Conservation (phyloP, 2,329 filamentous ascomycete species). For the Hymenoscyphus scutula region DNA sequence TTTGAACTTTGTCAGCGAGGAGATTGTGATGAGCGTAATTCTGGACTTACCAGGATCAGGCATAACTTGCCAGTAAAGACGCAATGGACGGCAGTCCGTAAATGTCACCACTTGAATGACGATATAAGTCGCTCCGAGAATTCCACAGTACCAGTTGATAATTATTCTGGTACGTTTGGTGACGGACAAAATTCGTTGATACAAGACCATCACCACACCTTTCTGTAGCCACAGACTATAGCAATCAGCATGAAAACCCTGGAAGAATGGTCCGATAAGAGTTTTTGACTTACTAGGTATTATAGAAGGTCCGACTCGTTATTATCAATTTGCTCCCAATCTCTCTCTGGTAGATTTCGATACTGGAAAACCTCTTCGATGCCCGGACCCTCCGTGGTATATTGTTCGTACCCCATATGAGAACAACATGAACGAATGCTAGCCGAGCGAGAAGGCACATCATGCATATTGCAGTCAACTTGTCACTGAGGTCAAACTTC, state of each 20-base stretch:
- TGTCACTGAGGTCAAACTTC: slow-evolving; percentile 16
- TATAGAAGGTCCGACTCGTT: slow-evolving; percentile 27
- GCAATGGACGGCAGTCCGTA: slow-evolving; percentile 21
- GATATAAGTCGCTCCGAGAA: slow-evolving; percentile 20
- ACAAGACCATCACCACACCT: slow-evolving; percentile 17
- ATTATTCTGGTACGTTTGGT: slow-evolving; percentile 9
- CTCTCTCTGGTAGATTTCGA: slow-evolving; percentile 37
- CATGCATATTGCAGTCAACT: slow-evolving; percentile 17
- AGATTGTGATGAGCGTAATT: not conserved
- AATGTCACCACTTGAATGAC: slow-evolving; percentile 19
- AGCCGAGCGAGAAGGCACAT: slow-evolving; percentile 12
- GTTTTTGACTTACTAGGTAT: slow-evolving; percentile 30
- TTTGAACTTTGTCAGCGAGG: slow-evolving; percentile 1
- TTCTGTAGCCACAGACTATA: slow-evolving; percentile 24
- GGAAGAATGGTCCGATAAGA: not conserved
- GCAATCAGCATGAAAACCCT: not conserved
- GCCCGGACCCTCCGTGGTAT: slow-evolving; percentile 29
- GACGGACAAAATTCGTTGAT: slow-evolving; percentile 15
- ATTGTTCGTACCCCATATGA: slow-evolving; percentile 41
- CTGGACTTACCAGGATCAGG: slow-evolving; percentile 21
- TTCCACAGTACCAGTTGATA: slow-evolving; percentile 19
- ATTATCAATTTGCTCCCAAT: slow-evolving; percentile 39
- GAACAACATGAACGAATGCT: slow-evolving; percentile 37
- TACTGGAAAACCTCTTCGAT: slow-evolving; percentile 31
- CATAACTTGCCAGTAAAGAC: slow-evolving; percentile 24